A percentile compares a stretch with the other conserved stretches of the same genome.
phyloP scores from a whole-genome alignment of 371 early-diverging fungal genomes.

The Mortierella sp. region DNA sequence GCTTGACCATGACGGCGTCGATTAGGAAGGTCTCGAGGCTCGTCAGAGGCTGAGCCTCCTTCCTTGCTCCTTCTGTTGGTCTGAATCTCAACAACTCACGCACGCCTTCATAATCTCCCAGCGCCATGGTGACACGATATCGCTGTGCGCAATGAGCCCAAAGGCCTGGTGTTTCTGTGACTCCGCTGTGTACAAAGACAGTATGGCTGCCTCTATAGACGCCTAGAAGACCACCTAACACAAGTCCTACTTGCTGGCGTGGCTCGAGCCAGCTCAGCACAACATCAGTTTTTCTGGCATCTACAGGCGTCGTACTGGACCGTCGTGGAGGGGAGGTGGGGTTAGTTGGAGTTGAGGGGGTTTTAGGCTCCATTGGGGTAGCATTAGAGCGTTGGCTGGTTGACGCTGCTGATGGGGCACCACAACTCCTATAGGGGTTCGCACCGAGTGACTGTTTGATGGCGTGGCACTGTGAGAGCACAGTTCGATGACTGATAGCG shows the following conservation, averaged over 20 bases:
- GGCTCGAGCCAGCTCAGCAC: conserved; percentile 83
- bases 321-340: conserved; percentile 39
- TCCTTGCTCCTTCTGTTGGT: conserved; percentile 68
- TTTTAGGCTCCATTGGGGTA: conserved; percentile 18
- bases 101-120: conserved; percentile 79
- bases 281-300: conserved; percentile 57
- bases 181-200: conserved; percentile 73
- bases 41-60: conserved; percentile 70
- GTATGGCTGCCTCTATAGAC: conserved; percentile 80
- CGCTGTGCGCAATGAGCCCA: conserved; percentile 80
- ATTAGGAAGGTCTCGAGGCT: conserved; percentile 76
- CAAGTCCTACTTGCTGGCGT: conserved; percentile 85
- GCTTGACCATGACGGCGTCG: conserved; percentile 75
- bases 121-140: conserved; percentile 72
- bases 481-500: conserved; percentile 80
- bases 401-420: conserved; percentile 1
- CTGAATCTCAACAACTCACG: conserved; percentile 66
- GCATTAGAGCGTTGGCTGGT: conserved; percentile 20
- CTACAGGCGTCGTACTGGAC: conserved; percentile 20
- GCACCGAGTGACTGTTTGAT: conserved; percentile 57
- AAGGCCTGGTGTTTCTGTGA: conserved; percentile 74
- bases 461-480: conserved; percentile 78
- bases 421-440: conserved; percentile 27
- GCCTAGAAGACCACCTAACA: conserved; percentile 75
- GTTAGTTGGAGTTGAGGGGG: conserved; percentile 40